Evolutionary conservation across 2,329 filamentous ascomycete species (phyloP), one percentile per base, ranked within the genome.

Genomic region (Ilyonectria mors-panacis): DNA sequence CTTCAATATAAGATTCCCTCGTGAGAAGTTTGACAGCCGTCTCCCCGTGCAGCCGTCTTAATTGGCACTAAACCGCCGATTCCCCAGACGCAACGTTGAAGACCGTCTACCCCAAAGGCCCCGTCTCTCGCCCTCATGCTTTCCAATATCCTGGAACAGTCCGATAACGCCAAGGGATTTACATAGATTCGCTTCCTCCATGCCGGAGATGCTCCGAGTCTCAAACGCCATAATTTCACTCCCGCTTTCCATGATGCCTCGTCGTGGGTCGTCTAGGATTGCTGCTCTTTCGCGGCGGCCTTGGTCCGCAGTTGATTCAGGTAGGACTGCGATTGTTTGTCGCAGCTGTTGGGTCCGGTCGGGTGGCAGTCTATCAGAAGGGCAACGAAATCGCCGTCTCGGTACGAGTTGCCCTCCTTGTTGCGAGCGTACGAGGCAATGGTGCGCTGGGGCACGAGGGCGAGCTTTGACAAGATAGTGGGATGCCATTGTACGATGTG

Each of bases 401-500:
- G 88, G 80, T 94, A 98, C 54, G 88, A 85, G 17, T 88, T 88
- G 59, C 91, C 91, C 65, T 85, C 80, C 23, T 82, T 81, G 47
- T 79, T 78, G 58, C 82, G 81, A 68, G 86, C 91, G 81, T 98
- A 98, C 0, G 93, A 88, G 77, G 97, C 97, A 78, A 99, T 84
- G 37, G 87, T 85, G 58, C 92, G 89, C 81, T 99, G 96, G 2
- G 95, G 94, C n/a, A 99, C 86, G 23, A 99, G 86, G 1, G 93
- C 95, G 68, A 98, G 84, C 78, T 94, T 96, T 42, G 95, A 94
- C 12, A 99, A 88, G 50, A 99, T 92, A 0, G 96, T 99, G 30
- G 95, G 94, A 78, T 99, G 96, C 97, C 96, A 99, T 85, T 97
- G 95, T 37, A 94, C 90, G 72, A 95, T 92, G 78, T 96, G 93